These are phyloP conservation scores for Debaryomyces subglobosus DNA, from an alignment of 1,139 yeast species.

Conservation along the genomic window DNA sequence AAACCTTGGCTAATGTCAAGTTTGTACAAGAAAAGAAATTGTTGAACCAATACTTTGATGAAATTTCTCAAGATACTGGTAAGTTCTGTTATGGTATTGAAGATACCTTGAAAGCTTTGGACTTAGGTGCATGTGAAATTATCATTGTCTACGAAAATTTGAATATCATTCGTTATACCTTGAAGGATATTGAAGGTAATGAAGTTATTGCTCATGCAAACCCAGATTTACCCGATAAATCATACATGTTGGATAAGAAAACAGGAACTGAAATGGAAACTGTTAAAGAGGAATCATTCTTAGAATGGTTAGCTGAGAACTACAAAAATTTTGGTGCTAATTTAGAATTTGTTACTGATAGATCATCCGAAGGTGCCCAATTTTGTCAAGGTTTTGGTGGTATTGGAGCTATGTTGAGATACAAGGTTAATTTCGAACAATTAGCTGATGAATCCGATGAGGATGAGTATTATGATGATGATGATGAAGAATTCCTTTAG, in stretches of 20 bases:
- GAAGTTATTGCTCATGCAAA: constrained; percentile 74
- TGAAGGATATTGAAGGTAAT: constrained; percentile 81
- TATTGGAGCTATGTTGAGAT: constrained; percentile 93
- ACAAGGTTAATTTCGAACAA: constrained; percentile 95
- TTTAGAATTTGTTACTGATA: constrained; percentile 93
- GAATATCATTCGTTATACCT: constrained; percentile 79
- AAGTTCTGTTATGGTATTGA: constrained; percentile 97
- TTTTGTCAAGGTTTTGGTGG: constrained; percentile 99
- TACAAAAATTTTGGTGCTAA: constrained; percentile 93
- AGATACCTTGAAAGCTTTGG: constrained; percentile 93
- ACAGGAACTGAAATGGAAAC: constrained; percentile 91
- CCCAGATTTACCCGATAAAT: constrained; percentile 73
- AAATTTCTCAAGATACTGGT: constrained; percentile 95
- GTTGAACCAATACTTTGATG: constrained; percentile 89
- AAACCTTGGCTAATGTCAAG: constrained; percentile 93
- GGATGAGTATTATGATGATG: constrained; percentile 79
- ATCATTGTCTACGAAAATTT: constrained; percentile 92
- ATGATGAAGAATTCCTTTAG: constrained; percentile 59
- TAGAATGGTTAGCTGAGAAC: constrained; percentile 98
- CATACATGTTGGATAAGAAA: constrained; percentile 76
- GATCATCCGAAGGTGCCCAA: constrained; percentile 97
- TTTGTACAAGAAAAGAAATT: constrained; percentile 98
- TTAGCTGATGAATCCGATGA: constrained; percentile 87
- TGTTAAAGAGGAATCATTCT: constrained; percentile 75
- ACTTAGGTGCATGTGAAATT: constrained; percentile 92